Percentiles rank a stretch among this genome's conserved stretches.
Evolutionary conservation across 2,329 filamentous ascomycete species (phyloP).

Genomic region (Teratosphaeria zuluensis): DNA sequence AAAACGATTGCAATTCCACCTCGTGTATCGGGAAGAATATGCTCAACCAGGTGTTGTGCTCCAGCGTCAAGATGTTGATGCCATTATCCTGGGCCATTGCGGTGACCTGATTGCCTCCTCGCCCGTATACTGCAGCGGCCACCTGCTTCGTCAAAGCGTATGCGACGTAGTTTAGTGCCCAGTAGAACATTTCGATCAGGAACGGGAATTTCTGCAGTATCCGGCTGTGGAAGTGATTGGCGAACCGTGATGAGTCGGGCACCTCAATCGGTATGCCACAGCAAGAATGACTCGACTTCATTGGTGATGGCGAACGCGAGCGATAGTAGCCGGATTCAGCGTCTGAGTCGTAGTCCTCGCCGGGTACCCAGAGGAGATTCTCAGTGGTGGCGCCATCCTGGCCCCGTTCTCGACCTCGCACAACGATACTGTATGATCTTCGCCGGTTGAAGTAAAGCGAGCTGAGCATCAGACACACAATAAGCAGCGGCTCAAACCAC

Average conservation of each 20-base stretch:
- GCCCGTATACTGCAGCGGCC: constrained; percentile 16
- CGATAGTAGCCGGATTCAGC: neutral
- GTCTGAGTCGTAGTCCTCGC: neutral
- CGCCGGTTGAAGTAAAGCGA: constrained; percentile 31
- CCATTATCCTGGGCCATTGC: constrained; percentile 47
- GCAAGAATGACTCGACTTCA: neutral
- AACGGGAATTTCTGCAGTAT: constrained; percentile 60
- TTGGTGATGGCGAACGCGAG: constrained; percentile 1
- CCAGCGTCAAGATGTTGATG: constrained; percentile 45
- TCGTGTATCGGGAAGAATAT: constrained; percentile 46
- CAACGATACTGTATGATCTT: constrained; percentile 22
- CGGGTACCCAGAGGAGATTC: constrained; percentile 1
- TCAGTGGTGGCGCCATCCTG: neutral
- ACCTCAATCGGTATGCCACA: constrained; percentile 1
- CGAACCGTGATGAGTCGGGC: constrained; percentile 36
- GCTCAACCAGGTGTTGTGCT: constrained; percentile 41
- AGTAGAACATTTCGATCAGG: constrained; percentile 65
- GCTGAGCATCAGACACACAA: constrained; percentile 30
- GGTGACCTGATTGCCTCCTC: constrained; percentile 42
- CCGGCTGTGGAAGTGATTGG: constrained; percentile 49
- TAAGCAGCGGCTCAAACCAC: constrained; percentile 22
- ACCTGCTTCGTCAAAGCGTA: constrained; percentile 46
- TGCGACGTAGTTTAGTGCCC: constrained; percentile 55
- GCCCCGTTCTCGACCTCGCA: neutral
- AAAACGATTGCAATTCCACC: constrained; percentile 46